Evolutionary conservation across 2,329 filamentous ascomycete species (phyloP).

Genomic region (Arthrobotrys sinensis): DNA sequence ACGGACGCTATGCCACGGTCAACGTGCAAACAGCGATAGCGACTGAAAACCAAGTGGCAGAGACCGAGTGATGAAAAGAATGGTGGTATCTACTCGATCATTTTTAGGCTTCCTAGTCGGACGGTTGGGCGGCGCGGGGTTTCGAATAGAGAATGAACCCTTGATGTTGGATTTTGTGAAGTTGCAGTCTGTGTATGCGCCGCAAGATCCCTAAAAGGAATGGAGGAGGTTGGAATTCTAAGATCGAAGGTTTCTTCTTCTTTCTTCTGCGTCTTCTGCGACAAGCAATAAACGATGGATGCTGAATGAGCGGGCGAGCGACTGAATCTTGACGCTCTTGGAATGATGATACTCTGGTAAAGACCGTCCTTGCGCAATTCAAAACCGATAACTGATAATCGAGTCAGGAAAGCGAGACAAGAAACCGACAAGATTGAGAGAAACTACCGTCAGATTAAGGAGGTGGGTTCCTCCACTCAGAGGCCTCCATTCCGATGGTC

Average conservation of each 20-base stretch:
- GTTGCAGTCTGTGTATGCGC: conserved; percentile 31
- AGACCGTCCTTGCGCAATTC: conserved; percentile 40
- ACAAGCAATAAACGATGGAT: conserved; percentile 1
- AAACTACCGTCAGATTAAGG: conserved; percentile 48
- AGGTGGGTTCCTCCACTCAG: conserved; percentile 45
- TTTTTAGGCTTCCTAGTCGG: conserved; percentile 31
- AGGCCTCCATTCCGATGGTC: conserved; percentile 31
- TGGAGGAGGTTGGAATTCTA: conserved; percentile 14
- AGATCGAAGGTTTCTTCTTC: background rate
- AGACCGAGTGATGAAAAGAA: conserved; percentile 27
- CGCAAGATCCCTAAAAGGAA: conserved; percentile 14
- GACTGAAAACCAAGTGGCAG: conserved; percentile 11
- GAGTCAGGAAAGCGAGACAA: conserved; percentile 34
- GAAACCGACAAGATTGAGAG: conserved; percentile 23
- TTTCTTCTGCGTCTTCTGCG: background rate
- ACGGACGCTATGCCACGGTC: conserved; percentile 56
- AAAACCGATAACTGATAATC: conserved; percentile 37
- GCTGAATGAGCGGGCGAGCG: conserved; percentile 16
- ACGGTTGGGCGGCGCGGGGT: conserved; percentile 35
- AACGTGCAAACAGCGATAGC: conserved; percentile 44
- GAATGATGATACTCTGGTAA: conserved; percentile 30
- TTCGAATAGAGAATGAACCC: background rate
- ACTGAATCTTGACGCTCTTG: conserved; percentile 26
- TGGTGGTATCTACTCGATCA: conserved; percentile 39
- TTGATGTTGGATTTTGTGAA: conserved; percentile 18